Percentiles rank a stretch among this genome's conserved stretches.
Conservation (phyloP, 169 alveolate species). For the Plasmodium billcollinsi region DNA sequence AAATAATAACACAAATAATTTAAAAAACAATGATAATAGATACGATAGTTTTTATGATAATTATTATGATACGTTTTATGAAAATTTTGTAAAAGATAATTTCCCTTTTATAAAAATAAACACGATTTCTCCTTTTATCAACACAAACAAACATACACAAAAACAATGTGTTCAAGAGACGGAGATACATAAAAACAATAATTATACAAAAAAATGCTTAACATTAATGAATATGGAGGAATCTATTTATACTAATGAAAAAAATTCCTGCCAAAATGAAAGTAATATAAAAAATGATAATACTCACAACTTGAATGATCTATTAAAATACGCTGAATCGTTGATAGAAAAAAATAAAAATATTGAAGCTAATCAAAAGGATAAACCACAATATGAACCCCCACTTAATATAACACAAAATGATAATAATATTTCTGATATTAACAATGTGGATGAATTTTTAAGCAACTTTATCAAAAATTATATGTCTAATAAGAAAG, state of each 20-base stretch:
- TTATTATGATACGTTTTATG: not conserved
- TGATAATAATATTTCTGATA: constrained; percentile 4
- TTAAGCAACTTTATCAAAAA: constrained; percentile 65
- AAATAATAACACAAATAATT: no score
- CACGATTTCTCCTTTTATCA: no score
- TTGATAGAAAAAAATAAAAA: constrained; percentile 21
- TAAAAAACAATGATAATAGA: not conserved
- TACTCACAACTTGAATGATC: constrained; percentile 14
- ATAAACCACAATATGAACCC: no score
- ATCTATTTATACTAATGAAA: not conserved
- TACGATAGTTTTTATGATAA: not conserved
- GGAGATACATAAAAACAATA: not conserved
- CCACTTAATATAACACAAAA: not conserved
- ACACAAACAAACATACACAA: no score
- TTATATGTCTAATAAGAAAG: not conserved
- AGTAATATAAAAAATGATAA: not conserved
- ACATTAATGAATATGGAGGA: not conserved
- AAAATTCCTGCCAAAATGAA: not conserved
- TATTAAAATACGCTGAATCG: constrained; percentile 70
- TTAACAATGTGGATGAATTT: constrained; percentile 38
- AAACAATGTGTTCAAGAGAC: not conserved
- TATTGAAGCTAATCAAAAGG: constrained; percentile 6
- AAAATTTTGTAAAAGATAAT: no score
- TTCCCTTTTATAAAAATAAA: no score
- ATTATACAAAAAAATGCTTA: not conserved